Base-by-base conservation (phyloP, 2,329 filamentous ascomycete species). In the Ascomycota sp. region DNA sequence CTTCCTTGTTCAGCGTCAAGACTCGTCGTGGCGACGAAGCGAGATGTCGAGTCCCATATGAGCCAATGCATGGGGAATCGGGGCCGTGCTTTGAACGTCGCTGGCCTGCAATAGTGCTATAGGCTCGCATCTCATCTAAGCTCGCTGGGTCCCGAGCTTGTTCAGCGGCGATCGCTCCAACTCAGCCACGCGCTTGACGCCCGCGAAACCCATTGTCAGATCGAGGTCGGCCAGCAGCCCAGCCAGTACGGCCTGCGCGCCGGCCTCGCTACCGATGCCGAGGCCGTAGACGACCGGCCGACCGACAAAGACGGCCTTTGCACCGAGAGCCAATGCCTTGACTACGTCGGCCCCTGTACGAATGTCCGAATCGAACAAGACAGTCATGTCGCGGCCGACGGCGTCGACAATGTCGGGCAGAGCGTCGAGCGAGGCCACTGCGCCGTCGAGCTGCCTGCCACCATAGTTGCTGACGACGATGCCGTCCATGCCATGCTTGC, bases 221-320 rank as follows among this genome's bases (percentile, higher is more conserved):
- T 71, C 67, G 11, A 51, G 38, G 28, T 55, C 52, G 1, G 52
- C 51, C 22, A 53, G 32, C 15, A 55, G 29, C 3, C 64, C 51
- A 25, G 48, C 53, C 29, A 66, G 33, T 13, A 57, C 58, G 59
- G 48, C 42, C 64, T 70, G 19, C 49, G 78, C 74, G 11, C 77
- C 55, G 12, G 51, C 45, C 1, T 44, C 45, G 8, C 51, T 50
- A 0, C 45, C 43, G 5, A 46, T 45, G 1, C 45, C 55, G n/a
- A 54, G 36, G 1, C 50, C 51, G 30, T 50, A 54, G 4, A 49
- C 40, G 12, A 46, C 39, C 0, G 58, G 53, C 2, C 63, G 42
- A 5, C 60, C 63, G 1, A 68, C 38, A 8, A 58, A 46, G 4
- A 58, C 53, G 1, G 44, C 49, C 28, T 53, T 46, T 6, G 53